A percentile compares a stretch with the other conserved stretches of the same genome.
phyloP scores from a whole-genome alignment of 83 land plant genomes.

The Picea abies region DNA sequence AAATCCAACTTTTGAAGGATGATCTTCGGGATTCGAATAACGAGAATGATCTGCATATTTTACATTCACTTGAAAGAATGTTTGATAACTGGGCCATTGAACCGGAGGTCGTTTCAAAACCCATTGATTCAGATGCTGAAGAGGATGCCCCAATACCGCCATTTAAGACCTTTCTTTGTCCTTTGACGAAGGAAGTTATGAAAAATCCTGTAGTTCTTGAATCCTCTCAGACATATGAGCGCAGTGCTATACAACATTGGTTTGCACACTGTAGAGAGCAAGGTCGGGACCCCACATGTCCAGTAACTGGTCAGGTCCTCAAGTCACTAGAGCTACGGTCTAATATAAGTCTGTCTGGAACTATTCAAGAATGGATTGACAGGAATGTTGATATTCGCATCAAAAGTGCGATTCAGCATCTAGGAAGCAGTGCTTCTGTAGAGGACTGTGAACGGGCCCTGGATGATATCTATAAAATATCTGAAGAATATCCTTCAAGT shows the following conservation, averaged over 20 bases:
- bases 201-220: conserved; percentile 73
- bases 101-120: conserved; percentile 14
- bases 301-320: conserved; percentile 59
- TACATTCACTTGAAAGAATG: conserved; percentile 46
- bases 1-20: conserved; percentile 50
- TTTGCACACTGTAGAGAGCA: conserved; percentile 61
- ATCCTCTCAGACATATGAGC: conserved; percentile 65
- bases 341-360: conserved; percentile 64
- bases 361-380: conserved; percentile 77
- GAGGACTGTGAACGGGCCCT: conserved; percentile 33
- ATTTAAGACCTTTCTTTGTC: conserved; percentile 73
- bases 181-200: conserved; percentile 81
- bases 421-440: conserved; percentile 27
- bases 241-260: conserved; percentile 73
- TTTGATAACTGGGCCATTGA: conserved; percentile 42
- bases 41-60: conserved; percentile 48
- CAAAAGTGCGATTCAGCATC: conserved; percentile 28
- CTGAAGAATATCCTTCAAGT: conserved; percentile 39
- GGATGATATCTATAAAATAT: conserved; percentile 49
- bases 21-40: conserved; percentile 41
- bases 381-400: conserved; percentile 59
- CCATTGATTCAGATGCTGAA: conserved; percentile 28
- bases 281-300: conserved; percentile 57
- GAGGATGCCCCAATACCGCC: conserved; percentile 44
- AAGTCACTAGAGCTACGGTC: conserved; percentile 43